Base-by-base conservation (phyloP, 2,329 filamentous ascomycete species). In the Mycosphaerelloides madeirae region DNA sequence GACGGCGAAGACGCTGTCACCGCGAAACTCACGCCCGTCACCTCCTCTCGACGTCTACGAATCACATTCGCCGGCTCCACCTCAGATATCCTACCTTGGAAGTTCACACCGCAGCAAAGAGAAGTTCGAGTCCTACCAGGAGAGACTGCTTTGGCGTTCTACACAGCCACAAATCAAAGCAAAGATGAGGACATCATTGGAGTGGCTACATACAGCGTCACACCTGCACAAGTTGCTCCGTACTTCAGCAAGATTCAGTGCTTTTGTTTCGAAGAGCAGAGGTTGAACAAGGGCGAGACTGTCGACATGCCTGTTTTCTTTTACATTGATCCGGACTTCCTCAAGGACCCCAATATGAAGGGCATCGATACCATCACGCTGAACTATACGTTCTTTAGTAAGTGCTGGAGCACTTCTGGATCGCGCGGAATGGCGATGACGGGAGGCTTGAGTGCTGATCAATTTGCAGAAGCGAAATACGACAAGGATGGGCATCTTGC, bases 281-380 rank as follows among this genome's bases (percentile, higher is more conserved):
- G 94, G 50, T 69, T 98, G 54, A 91, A 93, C 64, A 90, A 90
- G 5, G 90, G 91, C 34, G 94, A 98, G 76, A 93, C 89, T 34
- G 93, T 98, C 42, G 93, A 98, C 67, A 98, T 98, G 94, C 94
- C 93, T 0, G 94, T 98, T 0, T 98, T 98, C 69, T 98, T 98
- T 71, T 98, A 97, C 68, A 85, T 98, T 54, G 93, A 98, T 63
- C 93, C 93, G 1, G 93, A 97, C 63, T 84, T 98, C 71, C 76
- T 91, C 47, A 90, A 85, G 57, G 93, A 98, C 67, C 73, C 91
- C 40, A 90, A 85, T 53, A 97, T 96, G 91, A 87, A 79, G 68
- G 86, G 85, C 0, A 87, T 98, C 51, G 88, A 96, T 71, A 95
- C 90, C 2, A 89, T 98, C 43, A 98, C 93, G 28, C 68, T 98